Evolutionary conservation across 495 filamentous ascomycete species (phyloP).

Genomic region (Penicillium verhagenii): DNA sequence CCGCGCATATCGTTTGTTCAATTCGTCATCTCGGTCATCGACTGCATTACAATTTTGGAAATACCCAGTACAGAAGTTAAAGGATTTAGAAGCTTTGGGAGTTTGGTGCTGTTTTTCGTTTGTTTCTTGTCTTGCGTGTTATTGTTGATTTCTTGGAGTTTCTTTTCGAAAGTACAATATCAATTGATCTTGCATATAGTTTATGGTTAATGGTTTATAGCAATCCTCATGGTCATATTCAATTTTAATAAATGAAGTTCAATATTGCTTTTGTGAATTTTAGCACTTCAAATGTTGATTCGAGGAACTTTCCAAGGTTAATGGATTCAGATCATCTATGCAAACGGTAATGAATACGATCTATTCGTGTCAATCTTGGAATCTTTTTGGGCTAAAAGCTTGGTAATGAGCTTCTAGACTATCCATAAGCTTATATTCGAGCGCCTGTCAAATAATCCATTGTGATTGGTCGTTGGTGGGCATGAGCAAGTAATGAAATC

Average conservation of each 20-base stretch:
- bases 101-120: conserved; percentile 1
- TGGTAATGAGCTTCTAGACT: background rate
- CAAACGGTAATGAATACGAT: background rate
- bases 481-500: background rate
- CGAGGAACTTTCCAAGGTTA: background rate
- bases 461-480: background rate
- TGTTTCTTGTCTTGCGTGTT: background rate
- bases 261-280: background rate
- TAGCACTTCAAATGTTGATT: background rate
- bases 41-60: conserved; percentile 2
- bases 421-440: background rate
- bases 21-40: background rate
- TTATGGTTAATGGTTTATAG: too few relatives aligned
- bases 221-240: too few relatives aligned
- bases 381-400: background rate
- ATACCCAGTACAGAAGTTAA: conserved; percentile 24
- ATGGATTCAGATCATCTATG: background rate
- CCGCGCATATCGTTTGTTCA: background rate
- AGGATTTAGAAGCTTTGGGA: conserved; percentile 17
- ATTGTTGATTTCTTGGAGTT: background rate
- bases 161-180: background rate
- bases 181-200: conserved; percentile 3
- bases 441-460: background rate
- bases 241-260: background rate
- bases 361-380: background rate